Evolutionary conservation across 805 yeast species (phyloP).

Genomic region (Schwanniomyces yamadae): DNA sequence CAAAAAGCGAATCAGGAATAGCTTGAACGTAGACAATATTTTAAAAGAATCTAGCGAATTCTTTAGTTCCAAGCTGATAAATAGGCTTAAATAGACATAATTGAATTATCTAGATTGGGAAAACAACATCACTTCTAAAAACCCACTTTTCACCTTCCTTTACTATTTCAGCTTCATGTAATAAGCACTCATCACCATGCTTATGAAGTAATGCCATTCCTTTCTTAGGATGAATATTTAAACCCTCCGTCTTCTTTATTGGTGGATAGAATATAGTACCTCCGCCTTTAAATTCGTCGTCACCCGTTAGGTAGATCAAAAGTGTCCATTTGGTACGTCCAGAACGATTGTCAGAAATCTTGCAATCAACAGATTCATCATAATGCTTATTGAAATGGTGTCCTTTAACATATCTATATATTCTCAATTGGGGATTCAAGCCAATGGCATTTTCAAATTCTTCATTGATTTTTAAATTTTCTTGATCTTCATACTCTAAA

Average conservation of each 20-base stretch:
- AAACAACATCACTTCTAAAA: conserved; percentile 55
- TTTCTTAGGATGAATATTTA: conserved; percentile 45
- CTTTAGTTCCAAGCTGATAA: conserved; percentile 18
- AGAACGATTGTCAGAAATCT: conserved; percentile 15
- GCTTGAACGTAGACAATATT: conserved; percentile 9
- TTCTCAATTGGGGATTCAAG: conserved; percentile 54
- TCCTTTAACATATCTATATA: conserved; percentile 55
- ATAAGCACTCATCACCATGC: conserved; percentile 63
- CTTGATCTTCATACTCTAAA: conserved; percentile 29
- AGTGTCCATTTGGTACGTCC: conserved; percentile 61
- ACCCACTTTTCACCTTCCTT: conserved; percentile 60
- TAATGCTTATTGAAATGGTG: conserved; percentile 62
- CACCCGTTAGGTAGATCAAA: conserved; percentile 56
- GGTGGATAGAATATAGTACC: conserved; percentile 53
- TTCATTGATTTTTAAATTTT: conserved; percentile 15
- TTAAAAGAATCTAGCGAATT: conserved; percentile 27
- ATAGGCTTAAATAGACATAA: conserved; percentile 6
- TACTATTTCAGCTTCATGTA: conserved; percentile 58
- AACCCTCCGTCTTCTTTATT: conserved; percentile 17
- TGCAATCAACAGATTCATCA: conserved; percentile 52
- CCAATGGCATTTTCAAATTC: conserved; percentile 44
- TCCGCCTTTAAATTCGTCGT: conserved; percentile 56
- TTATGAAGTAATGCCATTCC: conserved; percentile 63
- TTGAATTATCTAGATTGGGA: conserved; percentile 4
- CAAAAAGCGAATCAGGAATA: conserved; percentile 18